Conservation (phyloP, 2,329 filamentous ascomycete species). For the Penicillium sp. region DNA sequence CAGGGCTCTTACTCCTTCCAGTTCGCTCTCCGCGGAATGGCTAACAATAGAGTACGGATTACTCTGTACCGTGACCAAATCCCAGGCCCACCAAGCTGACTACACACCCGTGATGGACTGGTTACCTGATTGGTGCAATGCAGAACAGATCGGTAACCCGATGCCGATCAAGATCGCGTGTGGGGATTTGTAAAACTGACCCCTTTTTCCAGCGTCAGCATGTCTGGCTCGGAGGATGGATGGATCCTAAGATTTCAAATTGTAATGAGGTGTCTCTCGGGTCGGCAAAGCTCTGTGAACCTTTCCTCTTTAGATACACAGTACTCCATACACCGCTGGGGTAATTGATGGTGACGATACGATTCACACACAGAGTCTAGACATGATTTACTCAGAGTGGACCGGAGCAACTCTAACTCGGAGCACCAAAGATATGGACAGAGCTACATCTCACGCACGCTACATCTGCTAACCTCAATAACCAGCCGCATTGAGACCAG, state of each 20-base stretch:
- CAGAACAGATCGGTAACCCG: constrained; percentile 17
- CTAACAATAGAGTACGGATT: background rate
- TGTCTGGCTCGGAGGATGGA: background rate
- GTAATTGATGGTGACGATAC: background rate
- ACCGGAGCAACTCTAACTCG: too few relatives aligned
- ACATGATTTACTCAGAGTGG: background rate
- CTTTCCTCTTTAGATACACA: background rate
- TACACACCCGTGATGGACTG: background rate
- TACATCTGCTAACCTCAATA: background rate
- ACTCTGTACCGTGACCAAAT: background rate
- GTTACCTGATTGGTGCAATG: constrained; percentile 9
- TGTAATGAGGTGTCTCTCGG: background rate
- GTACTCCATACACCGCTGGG: background rate
- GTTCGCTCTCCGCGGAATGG: background rate
- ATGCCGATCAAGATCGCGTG: constrained; percentile 23
- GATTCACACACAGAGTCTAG: background rate
- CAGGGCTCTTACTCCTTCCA: background rate
- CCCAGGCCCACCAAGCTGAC: background rate
- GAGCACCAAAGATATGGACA: background rate
- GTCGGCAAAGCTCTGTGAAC: constrained; percentile 1
- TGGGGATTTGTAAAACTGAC: constrained; percentile 17
- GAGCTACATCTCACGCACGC: background rate
- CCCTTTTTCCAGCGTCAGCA: background rate
- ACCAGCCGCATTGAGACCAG: constrained; percentile 1
- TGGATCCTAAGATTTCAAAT: background rate